phyloP scores from a whole-genome alignment of 495 filamentous ascomycete genomes.

The Durotheca rogersii region DNA sequence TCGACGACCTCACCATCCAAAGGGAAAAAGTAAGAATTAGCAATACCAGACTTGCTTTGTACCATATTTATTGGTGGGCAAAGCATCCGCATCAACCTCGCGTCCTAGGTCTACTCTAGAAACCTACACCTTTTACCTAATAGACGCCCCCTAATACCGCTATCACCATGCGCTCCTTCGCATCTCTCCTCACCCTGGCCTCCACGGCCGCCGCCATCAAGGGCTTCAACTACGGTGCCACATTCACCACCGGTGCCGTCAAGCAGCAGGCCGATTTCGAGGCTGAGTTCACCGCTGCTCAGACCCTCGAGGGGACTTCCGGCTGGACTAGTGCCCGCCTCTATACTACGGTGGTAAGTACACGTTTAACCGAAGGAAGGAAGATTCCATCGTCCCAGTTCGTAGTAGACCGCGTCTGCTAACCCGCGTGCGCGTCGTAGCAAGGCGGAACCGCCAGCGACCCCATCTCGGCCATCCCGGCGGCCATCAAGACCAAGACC shows the following conservation, averaged over 20 bases:
- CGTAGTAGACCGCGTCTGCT: not conserved
- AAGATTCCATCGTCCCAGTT: no score
- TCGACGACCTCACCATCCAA: not conserved
- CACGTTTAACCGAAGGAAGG: no score
- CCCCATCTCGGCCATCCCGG: conserved; percentile 69
- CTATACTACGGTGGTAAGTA: conserved; percentile 52
- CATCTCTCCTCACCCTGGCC: conserved; percentile 36
- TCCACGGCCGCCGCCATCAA: conserved; percentile 43
- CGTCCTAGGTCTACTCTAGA: conserved; percentile 7
- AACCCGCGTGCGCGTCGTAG: conserved; percentile 25
- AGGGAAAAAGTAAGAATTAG: not conserved
- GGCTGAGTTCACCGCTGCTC: conserved; percentile 67
- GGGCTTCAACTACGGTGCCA: conserved; percentile 84
- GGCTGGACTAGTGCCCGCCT: conserved; percentile 72
- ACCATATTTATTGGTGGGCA: not conserved
- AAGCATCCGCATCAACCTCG: conserved; percentile 1
- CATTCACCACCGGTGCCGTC: conserved; percentile 58
- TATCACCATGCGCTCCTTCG: conserved; percentile 35
- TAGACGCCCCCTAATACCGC: not conserved
- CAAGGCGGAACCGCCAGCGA: conserved; percentile 56
- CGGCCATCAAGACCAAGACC: conserved; percentile 72
- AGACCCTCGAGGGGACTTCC: conserved; percentile 64
- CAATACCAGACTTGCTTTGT: not conserved
- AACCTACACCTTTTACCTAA: conserved; percentile 1
- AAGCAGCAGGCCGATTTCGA: conserved; percentile 68